Conservation (phyloP, 2,329 filamentous ascomycete species). For the Chaetomiaceae sp. region DNA sequence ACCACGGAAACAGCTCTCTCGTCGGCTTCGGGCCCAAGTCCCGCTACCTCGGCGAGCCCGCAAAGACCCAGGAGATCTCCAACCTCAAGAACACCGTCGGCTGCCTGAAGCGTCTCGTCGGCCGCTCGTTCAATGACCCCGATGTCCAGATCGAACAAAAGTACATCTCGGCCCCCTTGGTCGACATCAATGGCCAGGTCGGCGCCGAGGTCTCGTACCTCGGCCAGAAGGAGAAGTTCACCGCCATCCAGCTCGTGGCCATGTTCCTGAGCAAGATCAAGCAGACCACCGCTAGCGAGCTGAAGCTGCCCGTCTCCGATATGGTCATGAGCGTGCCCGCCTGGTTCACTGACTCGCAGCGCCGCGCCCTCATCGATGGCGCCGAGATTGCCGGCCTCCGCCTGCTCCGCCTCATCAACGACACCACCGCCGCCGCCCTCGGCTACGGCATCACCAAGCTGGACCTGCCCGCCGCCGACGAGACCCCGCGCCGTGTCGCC, state of each 20-base stretch:
- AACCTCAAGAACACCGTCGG: conserved; percentile 99
- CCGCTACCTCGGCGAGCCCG: conserved; percentile 89
- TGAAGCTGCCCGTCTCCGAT: conserved; percentile 87
- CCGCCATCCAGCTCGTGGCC: conserved; percentile 85
- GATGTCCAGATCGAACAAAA: conserved; percentile 91
- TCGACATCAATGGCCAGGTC: conserved; percentile 90
- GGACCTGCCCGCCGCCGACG: conserved; percentile 80
- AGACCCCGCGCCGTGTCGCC: conserved; percentile 84
- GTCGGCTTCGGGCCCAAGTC: conserved; percentile 93
- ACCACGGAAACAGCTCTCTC: conserved; percentile 59
- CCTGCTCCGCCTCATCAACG: conserved; percentile 91
- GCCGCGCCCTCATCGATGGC: conserved; percentile 82
- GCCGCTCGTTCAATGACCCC: conserved; percentile 80
- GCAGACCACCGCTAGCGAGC: conserved; percentile 77
- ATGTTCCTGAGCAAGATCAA: conserved; percentile 97
- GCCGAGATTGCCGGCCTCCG: conserved; percentile 92
- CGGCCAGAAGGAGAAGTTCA: conserved; percentile 92
- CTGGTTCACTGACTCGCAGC: conserved; percentile 96
- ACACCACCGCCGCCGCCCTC: conserved; percentile 91
- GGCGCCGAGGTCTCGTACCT: conserved; percentile 90
- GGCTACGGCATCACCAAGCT: conserved; percentile 98
- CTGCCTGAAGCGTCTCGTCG: conserved; percentile 86
- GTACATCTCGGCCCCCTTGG: conserved; percentile 77
- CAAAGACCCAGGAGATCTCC: conserved; percentile 98
- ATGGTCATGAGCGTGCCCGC: conserved; percentile 90